These are phyloP conservation scores for Lentinula detonsa DNA, from an alignment of 768 basidiomycete genomes.

Conservation along the genomic window DNA sequence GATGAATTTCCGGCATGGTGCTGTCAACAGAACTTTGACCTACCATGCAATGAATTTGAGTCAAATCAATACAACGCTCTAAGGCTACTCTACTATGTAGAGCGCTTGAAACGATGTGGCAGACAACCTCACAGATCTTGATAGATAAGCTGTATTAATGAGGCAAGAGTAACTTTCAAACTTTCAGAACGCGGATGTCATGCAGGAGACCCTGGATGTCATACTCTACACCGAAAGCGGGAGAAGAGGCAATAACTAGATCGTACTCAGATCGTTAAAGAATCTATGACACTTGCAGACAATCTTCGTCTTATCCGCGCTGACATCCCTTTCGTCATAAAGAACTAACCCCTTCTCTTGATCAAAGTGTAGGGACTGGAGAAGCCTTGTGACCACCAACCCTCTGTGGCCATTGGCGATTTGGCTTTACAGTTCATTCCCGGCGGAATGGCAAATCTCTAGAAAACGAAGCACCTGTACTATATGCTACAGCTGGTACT, in stretches of 20 bases:
- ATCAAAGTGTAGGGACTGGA: background rate
- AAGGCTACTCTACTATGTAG: background rate
- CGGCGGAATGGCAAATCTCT: background rate
- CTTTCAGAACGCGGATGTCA: background rate
- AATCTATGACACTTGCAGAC: background rate
- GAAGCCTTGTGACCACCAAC: background rate
- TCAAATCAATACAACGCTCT: background rate
- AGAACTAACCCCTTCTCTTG: background rate
- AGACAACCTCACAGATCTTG: background rate
- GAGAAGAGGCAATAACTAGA: background rate
- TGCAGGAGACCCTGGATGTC: background rate
- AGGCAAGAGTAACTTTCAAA: background rate
- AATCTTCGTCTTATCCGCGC: background rate
- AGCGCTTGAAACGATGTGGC: background rate
- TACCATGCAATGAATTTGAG: background rate
- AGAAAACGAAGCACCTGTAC: background rate
- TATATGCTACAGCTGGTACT: background rate
- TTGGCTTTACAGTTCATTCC: background rate
- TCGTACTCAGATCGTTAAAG: background rate
- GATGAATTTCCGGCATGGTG: no score
- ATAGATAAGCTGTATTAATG: background rate
- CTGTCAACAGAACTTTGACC: no score
- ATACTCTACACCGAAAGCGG: background rate
- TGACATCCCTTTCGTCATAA: background rate
- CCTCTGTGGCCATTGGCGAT: background rate